Base-by-base conservation (phyloP, 2,329 filamentous ascomycete species). In the Hyphodiscus sp. region DNA sequence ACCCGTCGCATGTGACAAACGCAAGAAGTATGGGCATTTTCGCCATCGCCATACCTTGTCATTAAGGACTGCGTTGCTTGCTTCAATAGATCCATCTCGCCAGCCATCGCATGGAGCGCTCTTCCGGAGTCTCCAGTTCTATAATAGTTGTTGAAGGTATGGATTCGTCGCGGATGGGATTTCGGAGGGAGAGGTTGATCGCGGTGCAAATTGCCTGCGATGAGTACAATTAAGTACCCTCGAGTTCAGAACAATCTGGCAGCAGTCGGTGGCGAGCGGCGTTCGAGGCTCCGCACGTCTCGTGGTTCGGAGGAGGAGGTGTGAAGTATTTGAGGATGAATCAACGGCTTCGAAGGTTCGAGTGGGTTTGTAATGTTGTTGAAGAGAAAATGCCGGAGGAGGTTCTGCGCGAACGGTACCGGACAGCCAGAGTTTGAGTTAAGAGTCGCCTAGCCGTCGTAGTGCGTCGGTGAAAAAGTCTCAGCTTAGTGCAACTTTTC, bases 1-100 rank as follows among this genome's bases (percentile, higher is more conserved):
- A 44, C 45, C 29, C 38, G 26, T 13, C n/a, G 23, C 23, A 50
- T 30, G 47, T 53, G 51, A 43, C 20, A 43, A 42, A 19, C 19
- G 20, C 44, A 26, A 30, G 41, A 30, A 45, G 54, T 55, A 50
- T 41, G 43, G 50, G 54, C 50, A 52, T 51, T 55, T 44, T 59
- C 52, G 54, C 56, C 33, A 53, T 56, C 33, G 11, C 4, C 67
- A 60, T 67, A 69, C 67, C 65, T 69, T 60, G 61, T 59, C 64
- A 68, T 68, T 64, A 69, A 65, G 49, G 64, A 58, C 55, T 68
- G 66, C 55, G 67, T 68, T 54, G 67, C 67, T 61, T 66, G 65
- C 61, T 63, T 67, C 33, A 69, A 60, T 57, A 69, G 60, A 60
- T 69, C 67, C 33, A 38, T 38, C 33, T 13, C 33, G 33, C 11